Base-by-base conservation (phyloP, 2,329 filamentous ascomycete species). In the Colletotrichum plurivorum region DNA sequence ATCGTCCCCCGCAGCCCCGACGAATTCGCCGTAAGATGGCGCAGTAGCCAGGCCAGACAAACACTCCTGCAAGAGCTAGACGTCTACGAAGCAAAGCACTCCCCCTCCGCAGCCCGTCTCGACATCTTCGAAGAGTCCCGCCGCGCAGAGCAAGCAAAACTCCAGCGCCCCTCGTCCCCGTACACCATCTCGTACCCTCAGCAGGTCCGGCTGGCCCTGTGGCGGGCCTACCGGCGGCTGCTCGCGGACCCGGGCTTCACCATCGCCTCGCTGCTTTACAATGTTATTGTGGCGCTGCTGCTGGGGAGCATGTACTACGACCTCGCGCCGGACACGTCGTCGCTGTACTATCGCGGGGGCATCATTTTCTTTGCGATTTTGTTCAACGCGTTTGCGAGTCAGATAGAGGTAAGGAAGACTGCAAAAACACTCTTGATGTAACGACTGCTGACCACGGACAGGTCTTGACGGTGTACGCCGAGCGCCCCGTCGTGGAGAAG, bases 141-240 rank as follows among this genome's bases (percentile, higher is more conserved):
- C 91, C 74, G 89, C 91, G 51, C 43, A 5, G 63, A 67, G 43
- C 57, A 67, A 15, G 86, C 87, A 63, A 92, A 93, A 78, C 92
- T 91, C 53, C 89, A 88, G 74, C 89, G 87, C 3, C 89, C 90
- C 1, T 90, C 90, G 71, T 93, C 90, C 4, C 89, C 89, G 25
- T 95, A 94, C 79, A 95, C 93, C 0, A 89, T 95, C 66, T 93
- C 90, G n/a, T 92, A 95, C 75, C 81, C 85, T 49, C 86, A 89
- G 6, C 94, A 96, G 79, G 90, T 95, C 3, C 76, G 84, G 25
- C 84, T 86, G 51, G 70, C 87, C 79, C 88, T 88, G 4, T 82
- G 87, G 71, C 84, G 90, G 57, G 89, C 92, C 76, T 88, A 91
- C 69, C 90, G 89, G 87, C 83, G 92, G 10, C 83, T 90, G 2